Base-by-base conservation (phyloP, 2,329 filamentous ascomycete genomes). In the Fusarium abutilonis region DNA sequence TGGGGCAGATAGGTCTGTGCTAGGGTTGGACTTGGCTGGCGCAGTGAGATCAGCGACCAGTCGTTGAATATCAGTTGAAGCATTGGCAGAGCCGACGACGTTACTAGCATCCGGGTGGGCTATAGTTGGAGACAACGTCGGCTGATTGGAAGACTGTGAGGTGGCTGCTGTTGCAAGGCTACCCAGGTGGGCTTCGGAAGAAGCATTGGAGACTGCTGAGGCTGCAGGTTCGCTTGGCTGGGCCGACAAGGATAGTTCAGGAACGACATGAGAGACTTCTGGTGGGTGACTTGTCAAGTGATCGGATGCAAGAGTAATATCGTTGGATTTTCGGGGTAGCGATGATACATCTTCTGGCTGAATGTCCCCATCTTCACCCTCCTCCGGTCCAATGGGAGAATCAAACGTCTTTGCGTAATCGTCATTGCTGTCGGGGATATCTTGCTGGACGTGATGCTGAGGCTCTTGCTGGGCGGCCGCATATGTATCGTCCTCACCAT, bases 321-420 rank as follows among this genome's bases (percentile, higher is more conserved):
- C 70, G 72, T 76, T 79, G 74, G 76, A 78, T 77, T 79, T 73
- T 77, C 68, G 70, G 56, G 70, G 72, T 67, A 76, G 74, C 69
- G 78, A 75, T 74, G 79, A 76, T 81, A 82, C 76, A 81, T 79
- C 71, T 68, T 72, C 74, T 70, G 68, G 69, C 63, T 66, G 64
- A 60, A 71, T 70, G 70, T 75, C 72, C 66, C 72, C 74, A 60
- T 74, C 73, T 57, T 72, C 76, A 60, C 67, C 73, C 59, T 75
- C 72, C 52, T 76, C 73, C 42, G 72, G 66, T 41, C 69, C 75
- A 69, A 76, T 75, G 53, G 80, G 78, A 54, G 82, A 83, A 72
- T 83, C 79, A 77, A 82, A 81, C 34, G 76, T 80, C 71, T 79
- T 82, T 67, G 79, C 78, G 74, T 83, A 81, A 66, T 83, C 80